A percentile compares a stretch with the other conserved stretches of the same genome.
phyloP scores from a whole-genome alignment of 2,329 filamentous ascomycete species.

The Acrocalymma vagum region DNA sequence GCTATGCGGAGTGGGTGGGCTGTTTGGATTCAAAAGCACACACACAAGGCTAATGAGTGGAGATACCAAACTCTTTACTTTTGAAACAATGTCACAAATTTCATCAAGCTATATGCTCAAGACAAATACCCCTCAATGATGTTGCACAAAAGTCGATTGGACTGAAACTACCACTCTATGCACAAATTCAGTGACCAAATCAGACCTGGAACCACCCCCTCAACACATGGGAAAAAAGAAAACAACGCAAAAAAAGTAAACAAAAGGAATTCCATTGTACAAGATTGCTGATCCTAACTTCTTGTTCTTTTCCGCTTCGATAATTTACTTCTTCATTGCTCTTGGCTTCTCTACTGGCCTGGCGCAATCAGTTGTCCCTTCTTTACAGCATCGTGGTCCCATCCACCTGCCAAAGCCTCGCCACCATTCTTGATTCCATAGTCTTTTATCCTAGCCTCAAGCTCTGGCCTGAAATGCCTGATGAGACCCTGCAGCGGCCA shows the following conservation, averaged over 20 bases:
- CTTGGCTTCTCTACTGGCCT: conserved; percentile 73
- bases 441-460: conserved; percentile 88
- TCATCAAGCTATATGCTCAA: no score
- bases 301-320: conserved; percentile 10
- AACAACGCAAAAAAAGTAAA: conserved; percentile 25
- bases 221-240: no score
- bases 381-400: conserved; percentile 76
- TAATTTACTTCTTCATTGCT: background rate
- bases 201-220: no score
- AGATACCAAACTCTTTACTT: no score
- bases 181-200: no score
- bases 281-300: conserved; percentile 18
- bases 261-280: conserved; percentile 43
- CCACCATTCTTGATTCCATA: conserved; percentile 79
- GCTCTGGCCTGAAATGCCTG: conserved; percentile 95
- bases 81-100: no score
- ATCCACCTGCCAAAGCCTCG: conserved; percentile 83
- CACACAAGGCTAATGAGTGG: no score
- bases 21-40: no score
- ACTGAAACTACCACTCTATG: no score
- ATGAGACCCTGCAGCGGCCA: conserved; percentile 99
- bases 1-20: no score
- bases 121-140: no score
- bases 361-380: conserved; percentile 88
- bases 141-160: no score